phyloP scores from a whole-genome alignment of 2,329 filamentous ascomycete genomes.

The Colletotrichum sp. region DNA sequence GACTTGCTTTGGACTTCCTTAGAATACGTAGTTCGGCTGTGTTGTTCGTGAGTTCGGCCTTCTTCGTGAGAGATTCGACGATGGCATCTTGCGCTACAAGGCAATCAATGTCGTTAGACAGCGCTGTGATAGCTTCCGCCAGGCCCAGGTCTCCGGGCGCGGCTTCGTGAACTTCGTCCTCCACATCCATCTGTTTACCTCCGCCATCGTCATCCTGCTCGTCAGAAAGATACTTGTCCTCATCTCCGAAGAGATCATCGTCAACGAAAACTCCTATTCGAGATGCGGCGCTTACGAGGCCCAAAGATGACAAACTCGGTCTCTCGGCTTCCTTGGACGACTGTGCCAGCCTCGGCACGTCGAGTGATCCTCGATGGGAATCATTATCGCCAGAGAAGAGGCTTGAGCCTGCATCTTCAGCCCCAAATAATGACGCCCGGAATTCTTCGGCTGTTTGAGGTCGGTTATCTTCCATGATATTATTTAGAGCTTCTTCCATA shows the following conservation, averaged over 20 bases:
- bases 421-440: constrained; percentile 69
- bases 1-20: constrained; percentile 89
- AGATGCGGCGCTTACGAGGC: constrained; percentile 85
- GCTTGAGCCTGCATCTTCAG: constrained; percentile 54
- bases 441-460: constrained; percentile 68
- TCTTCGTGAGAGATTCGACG: constrained; percentile 87
- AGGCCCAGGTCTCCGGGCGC: constrained; percentile 93
- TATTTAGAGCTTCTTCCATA: constrained; percentile 89
- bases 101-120: constrained; percentile 92
- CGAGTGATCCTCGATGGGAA: constrained; percentile 67
- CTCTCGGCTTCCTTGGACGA: constrained; percentile 61
- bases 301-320: constrained; percentile 89
- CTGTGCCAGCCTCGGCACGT: constrained; percentile 42
- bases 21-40: constrained; percentile 90
- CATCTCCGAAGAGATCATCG: constrained; percentile 91
- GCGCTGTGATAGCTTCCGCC: constrained; percentile 86
- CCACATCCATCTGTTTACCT: constrained; percentile 60
- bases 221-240: constrained; percentile 83
- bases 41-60: constrained; percentile 97
- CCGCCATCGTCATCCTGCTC: constrained; percentile 77
- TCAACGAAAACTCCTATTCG: constrained; percentile 92
- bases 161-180: constrained; percentile 90
- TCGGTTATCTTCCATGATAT: constrained; percentile 80
- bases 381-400: constrained; percentile 61
- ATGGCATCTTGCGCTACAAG: constrained; percentile 87